Evolutionary conservation across 345 rosid genomes (phyloP).

Genomic region (Rhodomyrtus tomentosa): DNA sequence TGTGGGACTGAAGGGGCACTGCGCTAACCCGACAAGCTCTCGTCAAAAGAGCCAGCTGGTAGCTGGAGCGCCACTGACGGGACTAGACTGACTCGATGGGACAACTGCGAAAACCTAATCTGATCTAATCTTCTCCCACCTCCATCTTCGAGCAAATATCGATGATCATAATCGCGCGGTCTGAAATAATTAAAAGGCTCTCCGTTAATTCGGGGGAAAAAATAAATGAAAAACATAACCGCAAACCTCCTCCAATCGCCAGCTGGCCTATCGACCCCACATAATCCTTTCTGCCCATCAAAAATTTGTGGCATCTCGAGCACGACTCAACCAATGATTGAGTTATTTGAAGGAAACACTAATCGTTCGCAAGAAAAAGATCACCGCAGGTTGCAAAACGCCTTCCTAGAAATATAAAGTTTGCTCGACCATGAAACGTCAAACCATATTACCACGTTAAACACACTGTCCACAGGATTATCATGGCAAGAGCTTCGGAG

Average conservation of each 20-base stretch:
- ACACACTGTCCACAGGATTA: not conserved
- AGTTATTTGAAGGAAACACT: not conserved
- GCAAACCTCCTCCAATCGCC: not conserved
- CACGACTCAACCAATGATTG: not conserved
- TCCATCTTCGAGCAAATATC: not conserved
- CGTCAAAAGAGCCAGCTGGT: not conserved
- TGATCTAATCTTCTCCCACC: not conserved
- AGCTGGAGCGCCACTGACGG: not conserved
- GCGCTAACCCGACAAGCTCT: not conserved
- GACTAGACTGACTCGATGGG: not conserved
- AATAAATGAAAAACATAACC: not conserved
- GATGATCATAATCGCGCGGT: rapidly evolving
- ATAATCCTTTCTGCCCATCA: not conserved
- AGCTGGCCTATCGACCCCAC: not conserved
- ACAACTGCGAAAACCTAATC: not conserved
- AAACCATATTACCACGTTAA: not conserved
- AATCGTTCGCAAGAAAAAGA: not conserved
- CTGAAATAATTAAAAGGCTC: not conserved
- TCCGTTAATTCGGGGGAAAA: not conserved
- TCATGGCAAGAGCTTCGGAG: not conserved
- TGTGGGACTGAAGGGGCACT: not conserved
- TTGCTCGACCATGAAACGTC: not conserved
- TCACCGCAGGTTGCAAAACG: not conserved
- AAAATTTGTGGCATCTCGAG: not conserved
- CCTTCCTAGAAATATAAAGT: not conserved